Base-by-base conservation (phyloP, 2,329 filamentous ascomycete species). In the Phialocephala sp. region DNA sequence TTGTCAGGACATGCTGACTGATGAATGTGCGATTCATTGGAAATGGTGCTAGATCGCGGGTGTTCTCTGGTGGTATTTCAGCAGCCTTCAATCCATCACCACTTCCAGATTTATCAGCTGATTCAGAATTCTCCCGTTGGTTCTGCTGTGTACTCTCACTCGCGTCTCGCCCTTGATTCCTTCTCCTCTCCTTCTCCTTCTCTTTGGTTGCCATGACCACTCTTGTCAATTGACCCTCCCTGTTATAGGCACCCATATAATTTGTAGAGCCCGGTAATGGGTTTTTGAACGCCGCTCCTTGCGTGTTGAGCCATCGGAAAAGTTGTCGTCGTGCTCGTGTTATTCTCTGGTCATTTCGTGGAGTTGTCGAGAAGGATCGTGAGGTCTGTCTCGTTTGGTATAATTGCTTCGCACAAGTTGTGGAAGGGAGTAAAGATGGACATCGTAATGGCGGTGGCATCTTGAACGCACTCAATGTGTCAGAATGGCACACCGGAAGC, bases 1-100 rank as follows among this genome's bases (percentile, higher is more conserved):
- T 88, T 63, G 87, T 89, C 70, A 92, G 78, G 3, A 92, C 85
- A 24, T 81, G 77, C 74, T 90, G 83, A 70, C 85, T 89, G 61
- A 82, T 72, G 73, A 91, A 92, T 24, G 79, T 74, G 20, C 73
- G 77, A 74, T 92, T 92, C 52, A 84, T 73, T 1, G 89, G 89
- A 70, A 90, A 92, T 0, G 88, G 88, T 47, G n/a, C 37, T 56
- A 74, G 60, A 63, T 77, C 76, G 18, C 64, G 64, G 1, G 11
- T 12, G 0, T 59, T 63, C 58, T 72, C 69, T 11, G 66, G 62
- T 4, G 73, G 73, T 41, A 75, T 41, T 27, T 62, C n/a, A 65
- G 52, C 37, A 32, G 5, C 27, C 50, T 32, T 54, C 14, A 14
- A 35, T 27, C 22, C 50, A 27, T 66, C 41, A 6, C 27, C 27